phyloP scores from a whole-genome alignment of 1,139 yeast species.

The Candida sanyaensis region DNA sequence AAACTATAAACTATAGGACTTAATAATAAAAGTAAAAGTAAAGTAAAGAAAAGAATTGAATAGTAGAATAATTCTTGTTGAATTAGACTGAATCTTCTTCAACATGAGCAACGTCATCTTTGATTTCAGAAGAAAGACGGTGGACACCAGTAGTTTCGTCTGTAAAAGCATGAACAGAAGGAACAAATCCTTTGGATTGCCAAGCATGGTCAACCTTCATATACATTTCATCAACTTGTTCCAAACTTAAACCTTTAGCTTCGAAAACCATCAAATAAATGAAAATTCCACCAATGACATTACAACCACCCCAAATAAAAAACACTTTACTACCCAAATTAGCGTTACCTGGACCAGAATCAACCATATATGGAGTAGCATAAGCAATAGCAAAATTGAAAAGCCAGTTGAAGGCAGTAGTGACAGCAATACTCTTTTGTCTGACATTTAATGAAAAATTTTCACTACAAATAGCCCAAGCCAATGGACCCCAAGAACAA shows the following conservation, averaged over 20 bases:
- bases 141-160: slow-evolving; percentile 16
- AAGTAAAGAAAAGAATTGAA: not conserved
- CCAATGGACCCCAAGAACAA: slow-evolving; percentile 73
- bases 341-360: slow-evolving; percentile 59
- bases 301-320: slow-evolving; percentile 65
- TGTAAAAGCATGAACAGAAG: slow-evolving; percentile 36
- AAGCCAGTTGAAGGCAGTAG: slow-evolving; percentile 73
- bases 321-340: slow-evolving; percentile 65
- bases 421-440: slow-evolving; percentile 67
- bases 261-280: slow-evolving; percentile 71
- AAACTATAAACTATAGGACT: too few species aligned
- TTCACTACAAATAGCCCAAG: slow-evolving; percentile 73
- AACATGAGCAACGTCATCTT: slow-evolving; percentile 12
- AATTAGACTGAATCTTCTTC: slow-evolving; percentile 15
- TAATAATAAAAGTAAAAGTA: not conserved
- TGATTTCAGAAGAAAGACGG: slow-evolving; percentile 18
- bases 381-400: slow-evolving; percentile 71
- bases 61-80: too few species aligned
- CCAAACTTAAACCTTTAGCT: slow-evolving; percentile 74
- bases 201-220: slow-evolving; percentile 35
- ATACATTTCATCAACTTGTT: slow-evolving; percentile 59
- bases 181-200: slow-evolving; percentile 32
- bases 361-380: slow-evolving; percentile 69
- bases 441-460: slow-evolving; percentile 65
- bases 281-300: slow-evolving; percentile 43